These are phyloP conservation scores for Boletus subparvulus DNA, from an alignment of 768 basidiomycete species.

Conservation along the genomic window DNA sequence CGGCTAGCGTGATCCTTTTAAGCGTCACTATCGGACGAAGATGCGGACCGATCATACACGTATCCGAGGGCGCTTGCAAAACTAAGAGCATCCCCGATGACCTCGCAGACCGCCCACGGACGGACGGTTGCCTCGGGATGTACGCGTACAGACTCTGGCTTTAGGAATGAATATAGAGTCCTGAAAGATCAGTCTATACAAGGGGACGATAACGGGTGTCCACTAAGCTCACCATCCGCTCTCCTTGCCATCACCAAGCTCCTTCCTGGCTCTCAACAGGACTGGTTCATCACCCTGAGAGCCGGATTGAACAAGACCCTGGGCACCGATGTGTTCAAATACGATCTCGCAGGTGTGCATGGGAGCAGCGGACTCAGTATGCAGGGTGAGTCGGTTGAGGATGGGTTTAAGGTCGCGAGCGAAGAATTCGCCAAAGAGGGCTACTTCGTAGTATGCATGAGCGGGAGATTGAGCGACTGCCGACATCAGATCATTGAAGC, in stretches of 20 bases:
- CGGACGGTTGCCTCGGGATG: slow-evolving; percentile 87
- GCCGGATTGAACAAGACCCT: slow-evolving; percentile 52
- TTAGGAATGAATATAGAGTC: slow-evolving; percentile 77
- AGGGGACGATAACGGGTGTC: not conserved
- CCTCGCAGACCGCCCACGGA: slow-evolving; percentile 79
- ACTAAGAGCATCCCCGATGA: slow-evolving; percentile 75
- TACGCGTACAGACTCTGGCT: slow-evolving; percentile 79
- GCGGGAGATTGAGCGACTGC: slow-evolving; percentile 30
- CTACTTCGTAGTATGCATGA: slow-evolving; percentile 79
- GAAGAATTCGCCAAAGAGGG: slow-evolving; percentile 81
- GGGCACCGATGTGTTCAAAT: slow-evolving; percentile 77
- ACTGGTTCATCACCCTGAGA: slow-evolving; percentile 59
- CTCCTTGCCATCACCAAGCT: slow-evolving; percentile 53
- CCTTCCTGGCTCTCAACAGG: slow-evolving; percentile 71
- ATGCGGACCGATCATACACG: slow-evolving; percentile 42
- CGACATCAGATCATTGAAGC: slow-evolving; percentile 15
- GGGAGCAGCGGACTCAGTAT: slow-evolving; percentile 71
- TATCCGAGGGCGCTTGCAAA: slow-evolving; percentile 83
- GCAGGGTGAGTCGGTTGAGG: slow-evolving; percentile 78
- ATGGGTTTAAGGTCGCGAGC: slow-evolving; percentile 72
- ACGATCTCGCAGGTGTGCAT: slow-evolving; percentile 77
- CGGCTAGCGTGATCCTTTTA: slow-evolving; percentile 39
- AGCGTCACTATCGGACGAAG: not conserved
- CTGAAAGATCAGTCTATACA: slow-evolving; percentile 34
- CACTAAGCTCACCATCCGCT: slow-evolving; percentile 56